A percentile compares a stretch with the other conserved stretches of the same genome.
Conservation (phyloP, 352 stramenopile genomes). For the Phytophthora hybrid region DNA sequence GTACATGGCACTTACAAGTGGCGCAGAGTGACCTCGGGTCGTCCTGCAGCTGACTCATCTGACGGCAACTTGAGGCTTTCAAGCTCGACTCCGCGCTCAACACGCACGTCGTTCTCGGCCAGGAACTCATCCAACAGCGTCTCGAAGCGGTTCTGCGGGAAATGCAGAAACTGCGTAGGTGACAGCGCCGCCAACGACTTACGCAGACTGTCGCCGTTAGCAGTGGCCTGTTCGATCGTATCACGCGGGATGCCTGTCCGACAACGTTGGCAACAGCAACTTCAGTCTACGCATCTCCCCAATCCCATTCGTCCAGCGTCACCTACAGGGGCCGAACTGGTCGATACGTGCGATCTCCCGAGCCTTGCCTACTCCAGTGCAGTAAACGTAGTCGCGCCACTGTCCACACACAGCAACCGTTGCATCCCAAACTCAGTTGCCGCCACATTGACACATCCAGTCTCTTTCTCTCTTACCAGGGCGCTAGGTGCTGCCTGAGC, state of each 20-base stretch:
- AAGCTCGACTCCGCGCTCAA: constrained; percentile 76
- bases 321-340: constrained; percentile 77
- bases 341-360: constrained; percentile 82
- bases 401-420: constrained; percentile 31
- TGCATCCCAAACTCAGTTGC: constrained; percentile 10
- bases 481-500: constrained; percentile 65
- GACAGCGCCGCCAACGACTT: constrained; percentile 58
- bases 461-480: constrained; percentile 47
- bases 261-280: background rate
- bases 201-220: constrained; percentile 45
- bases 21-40: constrained; percentile 45
- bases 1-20: constrained; percentile 51
- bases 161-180: constrained; percentile 86
- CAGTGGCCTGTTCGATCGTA: constrained; percentile 14
- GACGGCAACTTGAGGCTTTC: constrained; percentile 41
- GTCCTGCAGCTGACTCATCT: constrained; percentile 7
- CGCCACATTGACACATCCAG: background rate
- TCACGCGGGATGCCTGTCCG: constrained; percentile 58
- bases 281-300: constrained; percentile 16
- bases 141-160: constrained; percentile 88
- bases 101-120: constrained; percentile 44
- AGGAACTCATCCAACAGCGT: constrained; percentile 67
- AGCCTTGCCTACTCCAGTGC: constrained; percentile 68
- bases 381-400: constrained; percentile 91
- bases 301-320: background rate